Percentiles rank a stretch among this genome's conserved stretches.
These are phyloP conservation scores for Calonectria pauciramosa DNA, from an alignment of 2,329 filamentous ascomycete species.

Conservation along the genomic window DNA sequence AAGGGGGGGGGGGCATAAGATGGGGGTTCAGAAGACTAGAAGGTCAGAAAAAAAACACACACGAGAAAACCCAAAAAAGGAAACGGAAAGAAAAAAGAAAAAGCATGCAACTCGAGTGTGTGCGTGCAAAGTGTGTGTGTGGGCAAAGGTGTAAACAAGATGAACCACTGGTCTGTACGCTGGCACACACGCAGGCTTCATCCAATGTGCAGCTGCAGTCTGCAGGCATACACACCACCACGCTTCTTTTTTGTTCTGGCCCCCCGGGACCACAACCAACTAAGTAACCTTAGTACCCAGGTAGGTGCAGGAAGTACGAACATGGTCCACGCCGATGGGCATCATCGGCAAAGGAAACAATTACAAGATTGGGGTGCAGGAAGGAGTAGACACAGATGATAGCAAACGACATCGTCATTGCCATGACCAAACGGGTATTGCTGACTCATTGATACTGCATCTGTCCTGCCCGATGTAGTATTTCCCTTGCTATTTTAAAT, in stretches of 20 bases:
- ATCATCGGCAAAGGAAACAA: not conserved
- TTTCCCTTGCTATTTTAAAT: not conserved
- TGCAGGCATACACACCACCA: not conserved
- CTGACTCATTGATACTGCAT: not conserved
- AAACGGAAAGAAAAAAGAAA: not conserved
- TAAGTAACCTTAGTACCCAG: not conserved
- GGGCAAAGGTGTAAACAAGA: not conserved
- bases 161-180: constrained; percentile 3
- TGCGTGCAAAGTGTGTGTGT: not conserved
- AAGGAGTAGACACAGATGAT: not conserved
- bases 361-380: not conserved
- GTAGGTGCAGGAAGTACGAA: not conserved
- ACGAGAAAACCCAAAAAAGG: not conserved
- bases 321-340: not conserved
- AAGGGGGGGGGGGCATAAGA: not conserved
- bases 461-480: not conserved
- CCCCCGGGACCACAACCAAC: no score
- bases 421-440: not conserved
- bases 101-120: not conserved
- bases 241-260: not conserved
- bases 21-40: not conserved
- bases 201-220: not conserved
- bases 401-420: not conserved
- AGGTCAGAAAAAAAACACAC: not conserved
- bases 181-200: not conserved